Evolutionary conservation across 2,329 filamentous ascomycete genomes (phyloP).

Genomic region (Fusarium sp.): DNA sequence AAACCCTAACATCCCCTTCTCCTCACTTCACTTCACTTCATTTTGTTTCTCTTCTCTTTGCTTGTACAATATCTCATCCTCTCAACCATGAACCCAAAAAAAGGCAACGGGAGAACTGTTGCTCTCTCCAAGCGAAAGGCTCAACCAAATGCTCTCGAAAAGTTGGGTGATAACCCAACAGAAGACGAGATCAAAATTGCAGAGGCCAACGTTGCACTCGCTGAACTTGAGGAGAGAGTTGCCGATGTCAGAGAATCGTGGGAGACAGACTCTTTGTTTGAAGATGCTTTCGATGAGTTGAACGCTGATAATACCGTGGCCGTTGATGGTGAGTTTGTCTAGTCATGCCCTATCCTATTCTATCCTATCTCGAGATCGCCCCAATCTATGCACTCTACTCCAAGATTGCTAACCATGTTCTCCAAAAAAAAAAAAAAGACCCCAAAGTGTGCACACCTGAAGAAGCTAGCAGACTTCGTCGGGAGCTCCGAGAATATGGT

Average conservation of each 20-base stretch:
- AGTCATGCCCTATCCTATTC: neutral
- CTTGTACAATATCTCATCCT: neutral
- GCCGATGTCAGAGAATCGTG: conserved; percentile 63
- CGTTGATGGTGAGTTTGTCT: conserved; percentile 54
- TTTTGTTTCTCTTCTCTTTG: neutral
- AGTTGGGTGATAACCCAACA: conserved; percentile 46
- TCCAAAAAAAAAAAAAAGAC: conserved; percentile 38
- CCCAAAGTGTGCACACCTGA: conserved; percentile 69
- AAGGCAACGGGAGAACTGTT: conserved; percentile 43
- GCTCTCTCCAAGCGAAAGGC: conserved; percentile 46
- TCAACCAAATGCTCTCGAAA: conserved; percentile 48
- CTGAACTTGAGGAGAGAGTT: conserved; percentile 61
- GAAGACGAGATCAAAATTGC: conserved; percentile 48
- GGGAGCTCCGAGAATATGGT: conserved; percentile 78
- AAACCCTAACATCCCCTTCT: neutral
- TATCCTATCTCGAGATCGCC: neutral
- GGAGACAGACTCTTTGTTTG: conserved; percentile 71
- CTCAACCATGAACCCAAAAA: conserved; percentile 43
- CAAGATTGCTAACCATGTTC: conserved; percentile 8
- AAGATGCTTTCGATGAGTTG: conserved; percentile 67
- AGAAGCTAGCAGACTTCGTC: conserved; percentile 73
- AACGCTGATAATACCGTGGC: conserved; percentile 59
- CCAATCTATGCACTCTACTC: neutral
- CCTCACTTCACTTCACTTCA: neutral
- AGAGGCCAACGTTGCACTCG: conserved; percentile 47